Base-by-base conservation (phyloP, 768 basidiomycete species). In the Pulveroboletus sp. region DNA sequence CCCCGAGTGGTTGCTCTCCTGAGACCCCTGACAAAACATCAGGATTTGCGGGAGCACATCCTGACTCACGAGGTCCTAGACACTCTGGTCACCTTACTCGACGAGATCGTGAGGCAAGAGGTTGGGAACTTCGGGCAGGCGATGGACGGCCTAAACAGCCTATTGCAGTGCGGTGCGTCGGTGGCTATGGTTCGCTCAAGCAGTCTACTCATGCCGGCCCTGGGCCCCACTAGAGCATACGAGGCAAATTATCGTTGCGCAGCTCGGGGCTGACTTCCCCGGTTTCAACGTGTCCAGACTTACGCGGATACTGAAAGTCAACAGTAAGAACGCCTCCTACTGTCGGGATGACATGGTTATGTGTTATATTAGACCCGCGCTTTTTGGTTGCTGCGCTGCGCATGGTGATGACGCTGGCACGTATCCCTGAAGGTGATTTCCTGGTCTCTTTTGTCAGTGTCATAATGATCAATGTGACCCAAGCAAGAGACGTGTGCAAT, bases 1-100 rank as follows among this genome's bases (percentile, higher is more conserved):
- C 50, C 54, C 7, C 53, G 62, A 49, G 62, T 58, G 1, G 30
- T 63, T 13, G 52, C 59, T 19, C 62, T 63, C 17, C 27, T 63
- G 19, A 41, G 56, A 40, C 62, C 59, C 19, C 38, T 63, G 32
- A 54, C 59, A 16, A 56, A 43, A 34, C 59, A 63, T 31, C 6
- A 30, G 38, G n/a, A 30, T 29, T 27, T 63, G 16, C 56, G 54
- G 32, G 7, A 54, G 29, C 42, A 10, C 23, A 48, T 63, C 29
- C 56, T 63, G 24, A 56, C 56, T 3, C 3, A n/a, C 0, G 51
- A 59, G 1, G 49, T 61, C 5, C 27, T 61, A 31, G 30, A 53
- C 2, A 50, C 26, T 19, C 41, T 63, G 9, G 31, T 63, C 20
- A 11, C 24, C 2, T 26, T 61, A 20, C 43, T 63, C 3, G 56